Conservation (phyloP, 2,329 filamentous ascomycete species). For the Fusarium clavum region DNA sequence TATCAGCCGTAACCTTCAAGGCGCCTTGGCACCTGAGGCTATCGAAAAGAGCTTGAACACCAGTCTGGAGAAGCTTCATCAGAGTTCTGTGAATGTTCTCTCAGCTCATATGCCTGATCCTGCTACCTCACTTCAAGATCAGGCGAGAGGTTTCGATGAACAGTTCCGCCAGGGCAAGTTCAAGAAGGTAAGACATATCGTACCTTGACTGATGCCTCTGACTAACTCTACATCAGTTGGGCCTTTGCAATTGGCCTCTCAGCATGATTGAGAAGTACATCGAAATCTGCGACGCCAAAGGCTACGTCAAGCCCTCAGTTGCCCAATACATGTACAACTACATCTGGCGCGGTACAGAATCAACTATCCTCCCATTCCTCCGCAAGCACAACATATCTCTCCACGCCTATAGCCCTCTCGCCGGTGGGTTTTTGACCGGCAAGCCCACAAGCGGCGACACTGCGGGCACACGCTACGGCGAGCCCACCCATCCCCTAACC, state of each 20-base stretch:
- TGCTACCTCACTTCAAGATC: background rate
- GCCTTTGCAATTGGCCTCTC: slow-evolving; percentile 1
- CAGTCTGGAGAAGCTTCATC: background rate
- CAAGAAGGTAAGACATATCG: background rate
- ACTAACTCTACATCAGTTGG: background rate
- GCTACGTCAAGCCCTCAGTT: background rate
- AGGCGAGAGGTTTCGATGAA: background rate
- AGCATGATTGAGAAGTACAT: slow-evolving; percentile 1
- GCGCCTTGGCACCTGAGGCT: background rate
- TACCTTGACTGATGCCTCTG: rapidly evolving
- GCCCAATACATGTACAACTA: background rate
- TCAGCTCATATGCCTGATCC: background rate
- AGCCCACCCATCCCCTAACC: background rate
- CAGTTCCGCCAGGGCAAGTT: background rate
- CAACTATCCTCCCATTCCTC: background rate
- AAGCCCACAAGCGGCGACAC: background rate
- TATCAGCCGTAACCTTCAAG: background rate
- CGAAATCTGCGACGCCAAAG: background rate
- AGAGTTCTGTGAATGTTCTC: background rate
- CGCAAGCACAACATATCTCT: background rate
- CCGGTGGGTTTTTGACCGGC: background rate
- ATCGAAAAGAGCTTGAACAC: background rate
- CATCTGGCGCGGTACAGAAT: background rate
- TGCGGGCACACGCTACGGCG: background rate
- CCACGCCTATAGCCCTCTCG: background rate